These are phyloP conservation scores for Trematosphaeria pertusa DNA, from an alignment of 2,329 filamentous ascomycete species.

Conservation along the genomic window DNA sequence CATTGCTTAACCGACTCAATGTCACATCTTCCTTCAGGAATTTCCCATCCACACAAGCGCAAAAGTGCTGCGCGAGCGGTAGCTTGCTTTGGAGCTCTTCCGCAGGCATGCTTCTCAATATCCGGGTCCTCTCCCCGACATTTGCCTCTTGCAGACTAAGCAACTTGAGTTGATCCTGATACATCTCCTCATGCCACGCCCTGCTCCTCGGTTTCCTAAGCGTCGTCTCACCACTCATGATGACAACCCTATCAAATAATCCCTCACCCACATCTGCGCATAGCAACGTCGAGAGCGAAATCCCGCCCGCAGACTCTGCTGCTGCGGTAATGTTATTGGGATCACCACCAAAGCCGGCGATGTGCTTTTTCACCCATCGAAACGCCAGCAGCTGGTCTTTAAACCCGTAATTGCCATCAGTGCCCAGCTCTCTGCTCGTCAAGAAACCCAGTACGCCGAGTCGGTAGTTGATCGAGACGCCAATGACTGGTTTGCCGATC, in stretches of 20 bases:
- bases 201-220: constrained; percentile 34
- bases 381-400: constrained; percentile 47
- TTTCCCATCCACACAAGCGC: constrained; percentile 30
- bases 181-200: constrained; percentile 37
- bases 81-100: constrained; percentile 29
- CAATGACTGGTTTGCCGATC: constrained; percentile 55
- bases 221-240: constrained; percentile 42
- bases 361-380: constrained; percentile 48
- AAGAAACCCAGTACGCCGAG: constrained; percentile 45
- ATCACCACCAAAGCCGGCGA: constrained; percentile 50
- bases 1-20: constrained; percentile 23
- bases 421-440: constrained; percentile 55
- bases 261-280: constrained; percentile 32
- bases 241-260: constrained; percentile 35
- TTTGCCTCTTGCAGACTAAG: constrained; percentile 23
- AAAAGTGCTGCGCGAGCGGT: constrained; percentile 34
- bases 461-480: constrained; percentile 47
- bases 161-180: constrained; percentile 27
- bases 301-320: constrained; percentile 58
- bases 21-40: constrained; percentile 29
- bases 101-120: constrained; percentile 23
- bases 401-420: constrained; percentile 38
- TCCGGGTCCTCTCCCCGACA: constrained; percentile 15
- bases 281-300: constrained; percentile 34
- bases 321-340: constrained; percentile 46